Evolutionary conservation across 768 basidiomycete genomes (phyloP), one percentile per base, ranked within the genome.

Genomic region (Rhizopogon roseolus): DNA sequence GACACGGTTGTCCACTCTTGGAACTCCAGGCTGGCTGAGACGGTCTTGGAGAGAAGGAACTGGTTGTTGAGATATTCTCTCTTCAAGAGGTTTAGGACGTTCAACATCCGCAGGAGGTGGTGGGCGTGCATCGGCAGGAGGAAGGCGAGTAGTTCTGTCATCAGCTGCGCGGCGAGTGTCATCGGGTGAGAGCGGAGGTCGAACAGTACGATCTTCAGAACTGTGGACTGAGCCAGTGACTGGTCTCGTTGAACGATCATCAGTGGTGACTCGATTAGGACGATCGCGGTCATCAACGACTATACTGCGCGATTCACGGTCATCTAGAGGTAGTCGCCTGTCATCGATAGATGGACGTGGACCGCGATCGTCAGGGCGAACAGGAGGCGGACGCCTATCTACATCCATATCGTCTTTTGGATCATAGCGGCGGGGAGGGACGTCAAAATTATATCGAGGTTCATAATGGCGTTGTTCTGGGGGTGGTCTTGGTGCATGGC

Each of bases 381-480:
- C n/a, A 45, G 61, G 57, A 10, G 55, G 50, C 43, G 59, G 45
- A 44, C 62, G 69, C 39, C 57, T 65, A 14, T 71, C 58, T 13
- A 28, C 61, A 41, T 71, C 69, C 29, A 61, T 51, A 51, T 62
- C 57, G 42, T 64, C 60, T 62, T 60, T 38, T 19, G 72, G 66
- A 55, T 68, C 68, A 53, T 65, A 66, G 44, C 73, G 73, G 19
- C 69, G 63, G 49, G 65, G 64, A 40, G 69, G 65, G 38, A 62
- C 67, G 37, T 70, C 64, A 44, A 61, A 56, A 55, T 66, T 66
- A 55, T 76, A 73, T n/a, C 71, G 68, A 6, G 76, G 69, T 17
- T 81, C 77, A 55, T 76, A 79, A 43, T 79, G 77, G 27, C 79
- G 73, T 48, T 73, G 70, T 46, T 79, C 78, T 48, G 74, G 71